phyloP scores from a whole-genome alignment of 2,329 filamentous ascomycete genomes.

The Monilinia fructicola region DNA sequence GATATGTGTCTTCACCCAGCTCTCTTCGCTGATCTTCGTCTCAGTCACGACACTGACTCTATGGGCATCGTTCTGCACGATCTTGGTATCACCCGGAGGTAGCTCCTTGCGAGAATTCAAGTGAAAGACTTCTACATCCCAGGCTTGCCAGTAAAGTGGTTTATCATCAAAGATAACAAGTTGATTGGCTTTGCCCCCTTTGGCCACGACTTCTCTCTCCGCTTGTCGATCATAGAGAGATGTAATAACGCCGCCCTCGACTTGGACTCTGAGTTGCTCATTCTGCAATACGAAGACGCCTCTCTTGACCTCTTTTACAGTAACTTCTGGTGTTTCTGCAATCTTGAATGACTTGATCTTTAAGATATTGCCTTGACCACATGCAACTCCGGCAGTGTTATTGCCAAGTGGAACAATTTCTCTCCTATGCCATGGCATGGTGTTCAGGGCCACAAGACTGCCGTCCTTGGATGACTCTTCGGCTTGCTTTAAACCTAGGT shows the following conservation, averaged over 20 bases:
- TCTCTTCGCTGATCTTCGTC: conserved; percentile 83
- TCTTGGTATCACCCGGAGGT: conserved; percentile 62
- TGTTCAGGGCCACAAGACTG: conserved; percentile 71
- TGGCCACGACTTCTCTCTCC: conserved; percentile 74
- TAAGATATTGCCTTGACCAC: conserved; percentile 55
- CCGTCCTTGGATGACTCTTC: conserved; percentile 45
- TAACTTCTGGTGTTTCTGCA: conserved; percentile 50
- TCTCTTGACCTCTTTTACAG: conserved; percentile 50
- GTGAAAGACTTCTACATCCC: conserved; percentile 97
- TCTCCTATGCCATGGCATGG: conserved; percentile 78
- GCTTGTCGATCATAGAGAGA: conserved; percentile 76
- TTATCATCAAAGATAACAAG: conserved; percentile 97
- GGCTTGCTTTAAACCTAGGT: conserved; percentile 61
- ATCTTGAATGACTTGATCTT: conserved; percentile 52
- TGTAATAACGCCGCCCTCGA: conserved; percentile 74
- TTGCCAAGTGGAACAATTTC: conserved; percentile 67
- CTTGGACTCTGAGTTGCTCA: conserved; percentile 68
- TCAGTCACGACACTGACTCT: conserved; percentile 79
- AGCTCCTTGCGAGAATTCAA: conserved; percentile 82
- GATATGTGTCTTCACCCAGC: conserved; percentile 83
- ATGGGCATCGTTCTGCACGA: conserved; percentile 70
- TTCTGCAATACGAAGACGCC: conserved; percentile 80
- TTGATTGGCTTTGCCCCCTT: conserved; percentile 78
- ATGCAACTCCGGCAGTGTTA: conserved; percentile 54
- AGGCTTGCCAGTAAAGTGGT: conserved; percentile 94